Evolutionary conservation across 2,329 filamentous ascomycete genomes (phyloP).

Genomic region (Sporothrix pseudoabietina): DNA sequence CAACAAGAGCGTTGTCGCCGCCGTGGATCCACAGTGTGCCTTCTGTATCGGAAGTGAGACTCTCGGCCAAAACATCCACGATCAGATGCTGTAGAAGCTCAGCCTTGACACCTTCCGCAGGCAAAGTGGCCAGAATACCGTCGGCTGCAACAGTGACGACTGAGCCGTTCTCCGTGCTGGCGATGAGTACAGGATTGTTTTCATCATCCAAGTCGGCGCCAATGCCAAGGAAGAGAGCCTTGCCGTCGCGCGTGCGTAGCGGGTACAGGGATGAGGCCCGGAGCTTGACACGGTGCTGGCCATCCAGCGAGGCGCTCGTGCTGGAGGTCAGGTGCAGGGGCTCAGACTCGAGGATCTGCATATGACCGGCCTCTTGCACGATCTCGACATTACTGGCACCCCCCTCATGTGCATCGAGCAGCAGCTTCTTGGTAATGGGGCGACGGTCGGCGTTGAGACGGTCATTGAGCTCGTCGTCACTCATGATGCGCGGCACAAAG

Average conservation of each 20-base stretch:
- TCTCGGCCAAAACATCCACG: slow-evolving; percentile 24
- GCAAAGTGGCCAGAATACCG: not conserved
- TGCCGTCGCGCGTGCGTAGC: slow-evolving; percentile 28
- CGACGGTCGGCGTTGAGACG: slow-evolving; percentile 35
- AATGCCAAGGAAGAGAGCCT: slow-evolving; percentile 17
- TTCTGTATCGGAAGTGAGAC: slow-evolving; percentile 20
- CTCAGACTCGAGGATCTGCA: slow-evolving; percentile 26
- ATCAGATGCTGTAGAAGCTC: slow-evolving; percentile 22
- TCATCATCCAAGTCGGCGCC: slow-evolving; percentile 14
- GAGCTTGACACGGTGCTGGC: slow-evolving; percentile 20
- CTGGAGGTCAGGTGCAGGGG: slow-evolving; percentile 14
- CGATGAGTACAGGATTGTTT: slow-evolving; percentile 6
- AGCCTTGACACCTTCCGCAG: not conserved
- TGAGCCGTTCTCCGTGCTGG: slow-evolving; percentile 19
- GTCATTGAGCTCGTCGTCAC: slow-evolving; percentile 32
- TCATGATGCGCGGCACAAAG: slow-evolving; percentile 38
- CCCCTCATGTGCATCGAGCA: not conserved
- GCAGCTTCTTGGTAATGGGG: slow-evolving; percentile 29
- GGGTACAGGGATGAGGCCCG: slow-evolving; percentile 29
- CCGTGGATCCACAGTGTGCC: slow-evolving; percentile 29
- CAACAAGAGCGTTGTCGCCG: slow-evolving; percentile 18
- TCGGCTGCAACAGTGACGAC: slow-evolving; percentile 6
- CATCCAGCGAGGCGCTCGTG: not conserved
- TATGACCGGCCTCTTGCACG: slow-evolving; percentile 24
- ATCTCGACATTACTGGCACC: slow-evolving; percentile 17